Evolutionary conservation across 2,329 filamentous ascomycete genomes (phyloP), one percentile per base, ranked within the genome.

Genomic region (Pseudogymnoascus sp.): DNA sequence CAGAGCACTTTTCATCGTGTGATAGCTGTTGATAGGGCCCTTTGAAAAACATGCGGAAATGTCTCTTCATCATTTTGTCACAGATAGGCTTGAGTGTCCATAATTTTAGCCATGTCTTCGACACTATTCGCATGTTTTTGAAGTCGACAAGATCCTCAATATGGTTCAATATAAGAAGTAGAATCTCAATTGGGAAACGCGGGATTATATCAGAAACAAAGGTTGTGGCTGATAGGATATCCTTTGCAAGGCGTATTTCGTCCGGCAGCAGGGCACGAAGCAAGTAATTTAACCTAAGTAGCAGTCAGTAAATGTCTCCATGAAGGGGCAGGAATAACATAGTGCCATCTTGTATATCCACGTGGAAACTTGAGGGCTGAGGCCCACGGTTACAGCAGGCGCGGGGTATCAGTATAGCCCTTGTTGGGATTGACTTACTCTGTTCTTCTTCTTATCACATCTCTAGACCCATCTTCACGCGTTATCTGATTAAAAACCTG

Each of bases 101-200:
- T 23, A 28, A n/a, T 37, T 21, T 54, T 21, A 61, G 28, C 62
- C 62, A 63, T 28, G 31, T 31, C 41, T 60, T 63, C 8, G 62
- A 63, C 11, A 63, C 62, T 19, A 16, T 34, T 21, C 62, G 43
- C 41, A 63, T 60, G 13, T 19, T 60, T 13, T 60, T 34, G 14
- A 63, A 19, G 16, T 63, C 62, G 54, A 21, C 16, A 39, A 60
- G 41, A 39, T 60, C 62, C 41, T 68, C 64, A 23, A 73, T 65
- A 61, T 69, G 37, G 5, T 63, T 34, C 7, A 65, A 41, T 11
- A 73, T 64, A 23, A 23, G 36, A 3, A 66, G 34, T 19, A 70
- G 37, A 37, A 73, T 25, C 19, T 73, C 71, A 3, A 63, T 19
- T 7, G 69, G 71, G 7, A 73, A 21, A 4, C 57, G 54, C 14